Percentiles rank a stretch among this genome's conserved stretches.
Conservation (phyloP, 2,329 filamentous ascomycete species). For the Didymella pinodella region DNA sequence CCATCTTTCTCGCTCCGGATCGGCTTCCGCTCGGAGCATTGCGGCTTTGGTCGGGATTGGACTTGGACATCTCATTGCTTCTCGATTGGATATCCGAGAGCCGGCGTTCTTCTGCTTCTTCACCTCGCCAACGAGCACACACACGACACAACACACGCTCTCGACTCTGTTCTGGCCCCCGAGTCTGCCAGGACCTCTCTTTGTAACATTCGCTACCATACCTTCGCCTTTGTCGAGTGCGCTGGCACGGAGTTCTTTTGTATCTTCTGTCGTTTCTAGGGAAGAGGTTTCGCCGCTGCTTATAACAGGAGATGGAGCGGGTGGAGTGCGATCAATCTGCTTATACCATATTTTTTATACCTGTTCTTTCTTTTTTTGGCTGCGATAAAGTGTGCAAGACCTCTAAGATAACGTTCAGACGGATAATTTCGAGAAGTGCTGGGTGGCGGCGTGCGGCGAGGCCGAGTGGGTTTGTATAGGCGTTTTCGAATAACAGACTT, state of each 20-base stretch:
- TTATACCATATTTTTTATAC: conserved; percentile 16
- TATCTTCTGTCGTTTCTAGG: conserved; percentile 6
- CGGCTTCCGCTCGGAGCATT: conserved; percentile 33
- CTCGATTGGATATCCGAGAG: conserved; percentile 15
- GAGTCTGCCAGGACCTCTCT: background rate
- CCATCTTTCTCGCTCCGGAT: conserved; percentile 31
- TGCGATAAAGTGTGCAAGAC: background rate
- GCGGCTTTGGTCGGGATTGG: conserved; percentile 5
- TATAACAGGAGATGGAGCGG: background rate
- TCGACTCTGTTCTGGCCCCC: conserved; percentile 1
- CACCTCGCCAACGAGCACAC: background rate
- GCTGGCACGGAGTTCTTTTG: conserved; percentile 10
- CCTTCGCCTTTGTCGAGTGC: background rate
- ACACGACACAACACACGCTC: conserved; percentile 4
- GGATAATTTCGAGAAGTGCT: conserved; percentile 3
- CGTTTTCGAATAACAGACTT: background rate
- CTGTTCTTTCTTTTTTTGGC: background rate
- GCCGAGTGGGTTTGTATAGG: background rate
- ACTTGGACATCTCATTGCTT: conserved; percentile 8
- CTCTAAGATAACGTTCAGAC: conserved; percentile 6
- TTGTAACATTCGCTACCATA: conserved; percentile 14
- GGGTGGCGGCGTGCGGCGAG: background rate
- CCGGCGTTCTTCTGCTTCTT: conserved; percentile 9
- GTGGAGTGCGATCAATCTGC: conserved; percentile 1
- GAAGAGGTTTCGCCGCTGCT: conserved; percentile 2